Percentiles rank a stretch among this genome's conserved stretches.
phyloP scores from a whole-genome alignment of 345 rosid genomes.

The Boechera stricta region DNA sequence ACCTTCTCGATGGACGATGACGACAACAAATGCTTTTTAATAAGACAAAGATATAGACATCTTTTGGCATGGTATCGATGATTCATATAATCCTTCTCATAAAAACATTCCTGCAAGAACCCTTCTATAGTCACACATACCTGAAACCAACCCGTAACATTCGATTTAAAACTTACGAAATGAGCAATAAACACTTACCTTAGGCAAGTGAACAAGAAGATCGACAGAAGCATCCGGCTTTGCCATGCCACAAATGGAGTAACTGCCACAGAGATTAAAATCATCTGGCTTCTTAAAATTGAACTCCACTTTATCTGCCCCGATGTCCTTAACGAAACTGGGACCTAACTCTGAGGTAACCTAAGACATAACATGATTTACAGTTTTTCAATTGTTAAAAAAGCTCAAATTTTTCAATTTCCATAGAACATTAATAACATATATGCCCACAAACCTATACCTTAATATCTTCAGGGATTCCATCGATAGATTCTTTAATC shows the following conservation, averaged over 20 bases:
- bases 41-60: constrained; percentile 74
- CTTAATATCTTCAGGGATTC: constrained; percentile 30
- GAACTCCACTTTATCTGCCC: constrained; percentile 83
- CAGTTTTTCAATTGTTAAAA: neutral
- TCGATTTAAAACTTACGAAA: neutral
- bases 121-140: neutral
- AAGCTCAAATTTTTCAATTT: neutral
- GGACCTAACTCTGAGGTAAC: constrained; percentile 70
- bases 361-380: constrained; percentile 44
- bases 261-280: constrained; percentile 75
- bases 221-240: constrained; percentile 77
- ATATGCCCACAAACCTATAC: neutral
- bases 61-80: constrained; percentile 91
- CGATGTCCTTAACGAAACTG: constrained; percentile 69
- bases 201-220: constrained; percentile 73
- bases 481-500: constrained; percentile 23
- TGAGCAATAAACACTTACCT: constrained; percentile 51
- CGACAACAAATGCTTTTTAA: constrained; percentile 65
- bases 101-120: constrained; percentile 77
- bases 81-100: constrained; percentile 86
- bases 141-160: neutral
- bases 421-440: neutral
- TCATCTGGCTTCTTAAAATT: constrained; percentile 73
- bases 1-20: constrained; percentile 60
- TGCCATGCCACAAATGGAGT: constrained; percentile 59